A percentile compares a stretch with the other conserved stretches of the same genome.
phyloP scores from a whole-genome alignment of 129 eudicot species.

The Arctium lappa region DNA sequence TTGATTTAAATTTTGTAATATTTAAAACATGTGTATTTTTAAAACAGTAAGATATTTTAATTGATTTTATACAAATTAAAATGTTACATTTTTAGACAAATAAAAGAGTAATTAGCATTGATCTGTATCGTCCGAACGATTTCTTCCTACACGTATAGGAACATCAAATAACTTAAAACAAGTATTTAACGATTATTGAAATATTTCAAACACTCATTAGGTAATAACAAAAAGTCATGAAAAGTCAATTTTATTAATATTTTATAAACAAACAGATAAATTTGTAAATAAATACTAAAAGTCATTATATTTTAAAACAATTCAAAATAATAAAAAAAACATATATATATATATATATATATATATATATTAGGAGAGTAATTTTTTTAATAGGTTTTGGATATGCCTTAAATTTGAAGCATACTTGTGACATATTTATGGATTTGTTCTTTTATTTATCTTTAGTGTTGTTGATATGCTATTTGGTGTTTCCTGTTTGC shows the following conservation, averaged over 20 bases:
- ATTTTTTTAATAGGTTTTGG: neutral
- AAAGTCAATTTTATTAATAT: neutral
- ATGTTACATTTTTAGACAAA: too few relatives aligned
- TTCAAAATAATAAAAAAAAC: neutral
- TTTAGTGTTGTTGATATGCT: constrained; percentile 27
- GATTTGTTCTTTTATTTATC: constrained; percentile 10
- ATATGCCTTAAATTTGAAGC: constrained; percentile 5
- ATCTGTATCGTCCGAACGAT: too few relatives aligned
- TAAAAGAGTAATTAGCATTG: neutral
- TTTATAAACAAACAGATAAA: neutral
- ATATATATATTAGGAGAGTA: neutral
- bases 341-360: too few relatives aligned
- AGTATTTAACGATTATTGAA: too few relatives aligned
- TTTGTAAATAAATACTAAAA: neutral
- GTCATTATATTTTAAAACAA: neutral
- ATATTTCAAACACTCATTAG: neutral
- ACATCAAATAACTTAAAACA: neutral
- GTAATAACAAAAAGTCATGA: neutral
- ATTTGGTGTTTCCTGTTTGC: constrained; percentile 28
- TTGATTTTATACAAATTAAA: too few relatives aligned
- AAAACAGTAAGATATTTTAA: too few relatives aligned
- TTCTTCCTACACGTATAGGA: neutral
- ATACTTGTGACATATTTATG: neutral
- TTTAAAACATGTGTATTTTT: too few relatives aligned
- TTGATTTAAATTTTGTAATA: too few relatives aligned